Conservation (phyloP, 768 basidiomycete genomes). For the Omphalotus guepiniiformis region DNA sequence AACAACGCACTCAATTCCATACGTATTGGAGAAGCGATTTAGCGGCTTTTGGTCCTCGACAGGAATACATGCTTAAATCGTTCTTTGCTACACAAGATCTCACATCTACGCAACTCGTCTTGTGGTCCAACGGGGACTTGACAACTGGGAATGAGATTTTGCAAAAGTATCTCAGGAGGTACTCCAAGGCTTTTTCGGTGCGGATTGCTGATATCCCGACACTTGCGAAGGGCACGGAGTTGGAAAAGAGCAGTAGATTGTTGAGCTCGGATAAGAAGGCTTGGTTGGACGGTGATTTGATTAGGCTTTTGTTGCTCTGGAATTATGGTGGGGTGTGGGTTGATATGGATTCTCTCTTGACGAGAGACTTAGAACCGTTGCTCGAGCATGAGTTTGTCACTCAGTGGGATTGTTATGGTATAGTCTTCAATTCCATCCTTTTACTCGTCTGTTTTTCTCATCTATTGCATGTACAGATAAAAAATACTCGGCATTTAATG, state of each 20-base stretch:
- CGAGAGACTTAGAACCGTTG: constrained; percentile 80
- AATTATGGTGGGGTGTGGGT: constrained; percentile 92
- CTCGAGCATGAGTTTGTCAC: constrained; percentile 95
- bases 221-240: constrained; percentile 72
- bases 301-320: constrained; percentile 88
- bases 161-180: constrained; percentile 50
- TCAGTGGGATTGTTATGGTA: constrained; percentile 99
- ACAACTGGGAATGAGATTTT: constrained; percentile 51
- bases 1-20: constrained; percentile 68
- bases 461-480: no score
- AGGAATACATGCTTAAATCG: constrained; percentile 89
- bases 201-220: constrained; percentile 59
- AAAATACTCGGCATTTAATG: constrained; percentile 77
- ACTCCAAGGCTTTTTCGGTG: constrained; percentile 70
- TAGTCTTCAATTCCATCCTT: not conserved
- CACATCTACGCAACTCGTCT: constrained; percentile 55
- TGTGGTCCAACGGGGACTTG: constrained; percentile 92
- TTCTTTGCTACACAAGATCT: constrained; percentile 91
- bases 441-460: constrained; percentile 1
- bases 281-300: constrained; percentile 93
- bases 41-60: constrained; percentile 71
- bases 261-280: constrained; percentile 68
- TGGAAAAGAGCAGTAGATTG: constrained; percentile 64
- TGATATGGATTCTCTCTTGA: constrained; percentile 95
- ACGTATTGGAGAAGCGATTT: constrained; percentile 95